phyloP scores from a whole-genome alignment of 257 asterid genomes.

The Schizonepeta tenuifolia region DNA sequence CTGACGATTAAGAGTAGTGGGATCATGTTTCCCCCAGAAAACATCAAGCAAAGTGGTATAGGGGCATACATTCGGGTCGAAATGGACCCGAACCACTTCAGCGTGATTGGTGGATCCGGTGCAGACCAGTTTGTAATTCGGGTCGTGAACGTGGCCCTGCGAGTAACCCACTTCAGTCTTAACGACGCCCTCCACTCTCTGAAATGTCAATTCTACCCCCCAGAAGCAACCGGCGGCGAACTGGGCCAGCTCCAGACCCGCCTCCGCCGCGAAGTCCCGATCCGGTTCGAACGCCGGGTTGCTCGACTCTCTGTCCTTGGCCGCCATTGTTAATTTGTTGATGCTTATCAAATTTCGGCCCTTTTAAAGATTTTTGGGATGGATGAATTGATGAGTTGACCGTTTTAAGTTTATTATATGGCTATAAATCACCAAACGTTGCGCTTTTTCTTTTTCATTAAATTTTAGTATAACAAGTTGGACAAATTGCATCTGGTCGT shows the following conservation, averaged over 20 bases:
- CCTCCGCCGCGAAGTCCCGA: slow-evolving; percentile 43
- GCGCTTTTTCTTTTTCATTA: background rate
- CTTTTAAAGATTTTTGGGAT: background rate
- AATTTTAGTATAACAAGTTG: background rate
- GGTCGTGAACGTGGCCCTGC: slow-evolving; percentile 65
- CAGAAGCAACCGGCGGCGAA: slow-evolving; percentile 92
- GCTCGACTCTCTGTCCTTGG: slow-evolving; percentile 32
- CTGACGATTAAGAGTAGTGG: slow-evolving; percentile 85
- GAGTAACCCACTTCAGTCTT: slow-evolving; percentile 89
- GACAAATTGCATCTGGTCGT: slow-evolving; percentile 21
- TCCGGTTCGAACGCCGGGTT: slow-evolving; percentile 71
- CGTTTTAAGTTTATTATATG: background rate
- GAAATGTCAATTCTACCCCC: slow-evolving; percentile 78
- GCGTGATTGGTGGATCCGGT: slow-evolving; percentile 75
- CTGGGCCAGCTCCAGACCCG: slow-evolving; percentile 72
- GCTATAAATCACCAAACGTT: background rate
- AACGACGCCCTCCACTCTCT: slow-evolving; percentile 72
- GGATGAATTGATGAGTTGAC: background rate
- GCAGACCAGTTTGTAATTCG: slow-evolving; percentile 66
- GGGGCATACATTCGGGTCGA: slow-evolving; percentile 66
- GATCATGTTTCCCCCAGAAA: slow-evolving; percentile 79
- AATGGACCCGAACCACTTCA: slow-evolving; percentile 74
- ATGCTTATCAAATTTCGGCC: background rate
- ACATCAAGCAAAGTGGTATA: slow-evolving; percentile 62
- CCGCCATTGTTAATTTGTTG: slow-evolving; percentile 50